These are phyloP conservation scores for Ceratobasidium sp. DNA, from an alignment of 1,284 basidiomycete genomes.

Conservation along the genomic window DNA sequence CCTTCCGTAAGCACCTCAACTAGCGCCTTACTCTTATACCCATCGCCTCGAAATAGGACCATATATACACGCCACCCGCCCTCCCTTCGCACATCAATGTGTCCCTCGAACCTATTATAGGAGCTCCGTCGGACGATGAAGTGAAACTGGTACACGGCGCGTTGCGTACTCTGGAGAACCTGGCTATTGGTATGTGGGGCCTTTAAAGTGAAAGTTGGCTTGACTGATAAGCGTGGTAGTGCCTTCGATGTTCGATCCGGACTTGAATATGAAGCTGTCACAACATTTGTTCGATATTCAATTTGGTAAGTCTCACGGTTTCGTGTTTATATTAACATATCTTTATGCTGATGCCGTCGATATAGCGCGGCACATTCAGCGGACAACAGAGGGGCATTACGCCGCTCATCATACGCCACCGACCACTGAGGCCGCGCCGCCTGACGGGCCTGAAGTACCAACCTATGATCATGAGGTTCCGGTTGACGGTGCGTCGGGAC, in stretches of 20 bases:
- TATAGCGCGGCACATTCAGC: background rate
- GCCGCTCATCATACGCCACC: background rate
- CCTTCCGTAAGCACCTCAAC: background rate
- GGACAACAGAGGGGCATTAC: background rate
- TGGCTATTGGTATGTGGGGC: background rate
- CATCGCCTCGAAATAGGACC: background rate
- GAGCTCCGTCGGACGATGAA: conserved; percentile 9
- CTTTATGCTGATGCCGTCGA: background rate
- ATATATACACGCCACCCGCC: conserved; percentile 6
- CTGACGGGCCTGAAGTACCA: background rate
- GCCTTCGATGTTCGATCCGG: conserved; percentile 25
- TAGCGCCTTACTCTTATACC: too few relatives aligned
- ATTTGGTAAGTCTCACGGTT: background rate
- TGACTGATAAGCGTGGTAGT: background rate
- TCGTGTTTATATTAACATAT: background rate
- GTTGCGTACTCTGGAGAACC: background rate
- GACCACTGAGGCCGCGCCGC: background rate
- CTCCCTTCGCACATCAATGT: conserved; percentile 5
- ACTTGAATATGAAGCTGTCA: conserved; percentile 34
- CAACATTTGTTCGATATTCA: conserved; percentile 32
- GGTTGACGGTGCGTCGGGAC: too few relatives aligned
- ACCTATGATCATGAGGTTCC: too few relatives aligned
- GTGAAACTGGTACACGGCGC: background rate
- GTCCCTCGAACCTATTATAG: background rate
- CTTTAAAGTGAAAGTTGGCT: background rate